Base-by-base conservation (phyloP, 139 green algal species). In the Picochlorum sp. region DNA sequence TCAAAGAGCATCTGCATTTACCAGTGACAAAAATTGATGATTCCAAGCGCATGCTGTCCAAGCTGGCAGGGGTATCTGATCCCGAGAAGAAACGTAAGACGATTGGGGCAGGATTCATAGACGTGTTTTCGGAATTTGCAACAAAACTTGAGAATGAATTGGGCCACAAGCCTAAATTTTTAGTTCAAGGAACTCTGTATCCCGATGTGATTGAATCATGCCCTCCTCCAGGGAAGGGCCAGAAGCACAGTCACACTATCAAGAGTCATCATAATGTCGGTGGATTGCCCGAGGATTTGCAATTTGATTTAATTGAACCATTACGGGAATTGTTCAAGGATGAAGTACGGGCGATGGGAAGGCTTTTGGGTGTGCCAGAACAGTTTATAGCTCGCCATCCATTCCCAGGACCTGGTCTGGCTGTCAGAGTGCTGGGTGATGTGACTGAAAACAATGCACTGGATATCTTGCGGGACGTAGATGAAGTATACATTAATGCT, bases 191-290 rank as follows among this genome's bases (percentile, higher is more conserved):
- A 23, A 97, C 91, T n/a, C 80, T 97, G 23, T 99, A 99, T 72
- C 94, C 94, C 1, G 94, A 99, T 65, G 94, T 99, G 3, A 99
- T 99, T 45, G 94, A 99, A 83, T 95, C 85, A 4, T 97, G 88
- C 73, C 94, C 94, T 18, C 94, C 94, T 2, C 94, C 94, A 13
- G 94, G 94, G 64, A 89, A 71, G 45, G 85, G 78, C 55, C 83
- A 95, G 85, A 97, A 97, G 83, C 91, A 99, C 86, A 90, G 76
- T 65, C 94, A 99, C 86, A 98, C 85, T 45, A 99, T 99, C 84
- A 99, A 99, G 84, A 91, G 77, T 62, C 94, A 99, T 75, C 94
- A 99, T 84, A 99, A 99, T 79, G 94, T 99, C 49, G 94, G 94
- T 20, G 94, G 94, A 18, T 81, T 99, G 70, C 94, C 94, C 16